These are phyloP conservation scores for Erodium trifolium DNA, from an alignment of 441 rosid species.

Conservation along the genomic window DNA sequence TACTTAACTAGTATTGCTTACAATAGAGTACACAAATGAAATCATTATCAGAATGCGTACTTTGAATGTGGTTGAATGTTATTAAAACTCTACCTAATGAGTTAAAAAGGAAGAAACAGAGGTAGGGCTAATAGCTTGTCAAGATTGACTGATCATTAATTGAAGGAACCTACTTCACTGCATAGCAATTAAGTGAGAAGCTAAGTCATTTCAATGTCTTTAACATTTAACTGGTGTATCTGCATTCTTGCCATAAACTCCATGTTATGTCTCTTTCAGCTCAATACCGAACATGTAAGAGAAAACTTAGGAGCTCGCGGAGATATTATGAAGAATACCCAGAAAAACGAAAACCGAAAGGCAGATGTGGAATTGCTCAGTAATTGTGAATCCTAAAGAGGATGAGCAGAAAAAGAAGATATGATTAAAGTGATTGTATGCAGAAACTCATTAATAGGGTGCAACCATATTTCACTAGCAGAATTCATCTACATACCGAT, in stretches of 20 bases:
- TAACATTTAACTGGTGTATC: neutral
- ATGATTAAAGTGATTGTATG: neutral
- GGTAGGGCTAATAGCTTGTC: neutral
- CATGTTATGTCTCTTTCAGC: neutral
- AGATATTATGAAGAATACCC: neutral
- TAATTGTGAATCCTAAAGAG: neutral
- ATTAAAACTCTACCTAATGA: neutral
- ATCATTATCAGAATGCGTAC: neutral
- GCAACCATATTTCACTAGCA: conserved; percentile 1
- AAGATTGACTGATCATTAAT: neutral
- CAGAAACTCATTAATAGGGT: conserved; percentile 1
- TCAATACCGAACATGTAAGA: neutral
- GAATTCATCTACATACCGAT: neutral
- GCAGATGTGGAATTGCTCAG: neutral
- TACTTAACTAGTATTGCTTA: neutral
- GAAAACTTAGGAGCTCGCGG: neutral
- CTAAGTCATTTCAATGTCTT: neutral
- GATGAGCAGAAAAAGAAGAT: neutral
- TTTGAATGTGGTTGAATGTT: no score
- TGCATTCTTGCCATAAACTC: neutral
- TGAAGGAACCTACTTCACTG: neutral
- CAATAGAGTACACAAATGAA: neutral
- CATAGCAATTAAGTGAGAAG: neutral
- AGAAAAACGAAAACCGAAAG: neutral
- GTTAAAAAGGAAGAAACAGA: no score